Base-by-base conservation (phyloP, 129 eudicot genomes). In the Deinandra increscens region DNA sequence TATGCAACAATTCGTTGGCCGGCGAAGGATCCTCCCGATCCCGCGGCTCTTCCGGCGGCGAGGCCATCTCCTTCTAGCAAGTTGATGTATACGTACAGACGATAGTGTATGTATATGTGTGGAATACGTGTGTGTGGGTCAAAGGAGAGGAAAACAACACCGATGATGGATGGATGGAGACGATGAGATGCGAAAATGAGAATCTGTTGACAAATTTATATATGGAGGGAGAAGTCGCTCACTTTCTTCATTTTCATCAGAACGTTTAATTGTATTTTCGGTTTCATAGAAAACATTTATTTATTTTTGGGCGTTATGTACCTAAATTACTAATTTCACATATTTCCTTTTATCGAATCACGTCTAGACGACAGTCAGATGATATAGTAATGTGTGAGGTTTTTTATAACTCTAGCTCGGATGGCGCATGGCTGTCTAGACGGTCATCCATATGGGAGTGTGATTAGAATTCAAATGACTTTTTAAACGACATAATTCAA, bases 1-100 rank as follows among this genome's bases (percentile, higher is more conserved):
- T 85, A 76, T 93, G 92, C 19, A 82, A 75, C 90, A 77, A 56
- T 75, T 78, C 88, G 61, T 70, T 69, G 74, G 68, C 69, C 41
- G 49, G 70, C 55, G 81, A 67, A 13, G 75, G 20, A 69, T 69
- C 68, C 41, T 64, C 72, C 46, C 72, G 79, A 49, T 50, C 62
- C 46, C 67, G 73, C 29, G n/a, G 69, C 22, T 84, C 84, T 19
- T 75, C 94, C 44, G 69, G 59, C 78, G 69, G 50, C 44, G 79
- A 37, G 9, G 81, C 79, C 84, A 83, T 83, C 19, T 51, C 69
- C 78, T 62, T 34, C 44, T 42, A 43, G 70, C 42, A 60, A 44
- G 7, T 65, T 78, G 38, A 26, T 56, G 62, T 51, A 51, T 49
- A 49, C 9, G 60, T 64, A 60, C n/a, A 58, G 34, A 46, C 64